A percentile compares a stretch with the other conserved stretches of the same genome.
Evolutionary conservation across 2,329 filamentous ascomycete species (phyloP).

Genomic region (Penicillium decumbens): DNA sequence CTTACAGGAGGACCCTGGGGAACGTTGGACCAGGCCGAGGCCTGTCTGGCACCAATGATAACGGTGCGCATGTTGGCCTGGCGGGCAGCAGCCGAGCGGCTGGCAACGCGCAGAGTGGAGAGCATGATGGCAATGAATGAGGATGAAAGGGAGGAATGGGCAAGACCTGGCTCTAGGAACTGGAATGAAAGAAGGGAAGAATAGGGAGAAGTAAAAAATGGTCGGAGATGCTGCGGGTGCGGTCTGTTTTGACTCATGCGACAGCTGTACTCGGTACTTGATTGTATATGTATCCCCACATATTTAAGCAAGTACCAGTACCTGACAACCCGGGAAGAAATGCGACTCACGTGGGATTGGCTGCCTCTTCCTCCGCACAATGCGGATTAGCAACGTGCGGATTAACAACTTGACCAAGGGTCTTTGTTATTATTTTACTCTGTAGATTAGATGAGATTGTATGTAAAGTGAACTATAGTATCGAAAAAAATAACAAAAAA

Average conservation of each 20-base stretch:
- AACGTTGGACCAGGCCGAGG: constrained; percentile 85
- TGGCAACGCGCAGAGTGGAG: constrained; percentile 44
- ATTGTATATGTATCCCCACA: constrained; percentile 4
- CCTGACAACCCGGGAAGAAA: constrained; percentile 6
- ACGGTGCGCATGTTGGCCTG: constrained; percentile 39
- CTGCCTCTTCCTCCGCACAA: constrained; percentile 5
- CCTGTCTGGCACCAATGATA: constrained; percentile 52
- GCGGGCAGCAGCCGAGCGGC: constrained; percentile 39
- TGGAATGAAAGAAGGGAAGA: constrained; percentile 14
- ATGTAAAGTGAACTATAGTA: background rate
- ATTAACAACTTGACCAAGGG: too few relatives aligned
- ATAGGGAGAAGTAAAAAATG: constrained; percentile 17
- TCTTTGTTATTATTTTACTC: background rate
- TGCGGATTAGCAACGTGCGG: too few relatives aligned
- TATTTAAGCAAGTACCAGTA: constrained; percentile 13
- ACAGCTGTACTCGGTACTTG: constrained; percentile 19
- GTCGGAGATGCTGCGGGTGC: constrained; percentile 22
- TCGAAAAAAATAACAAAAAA: too few relatives aligned
- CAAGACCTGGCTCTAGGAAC: constrained; percentile 7
- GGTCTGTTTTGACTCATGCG: constrained; percentile 25
- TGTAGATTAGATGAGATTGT: background rate
- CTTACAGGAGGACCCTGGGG: constrained; percentile 90
- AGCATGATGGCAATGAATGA: constrained; percentile 36
- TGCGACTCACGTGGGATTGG: constrained; percentile 7
- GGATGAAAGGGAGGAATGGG: constrained; percentile 8